A percentile compares a stretch with the other conserved stretches of the same genome.
phyloP scores from a whole-genome alignment of 176 grass and related monocot species.

The Ensete glaucum region DNA sequence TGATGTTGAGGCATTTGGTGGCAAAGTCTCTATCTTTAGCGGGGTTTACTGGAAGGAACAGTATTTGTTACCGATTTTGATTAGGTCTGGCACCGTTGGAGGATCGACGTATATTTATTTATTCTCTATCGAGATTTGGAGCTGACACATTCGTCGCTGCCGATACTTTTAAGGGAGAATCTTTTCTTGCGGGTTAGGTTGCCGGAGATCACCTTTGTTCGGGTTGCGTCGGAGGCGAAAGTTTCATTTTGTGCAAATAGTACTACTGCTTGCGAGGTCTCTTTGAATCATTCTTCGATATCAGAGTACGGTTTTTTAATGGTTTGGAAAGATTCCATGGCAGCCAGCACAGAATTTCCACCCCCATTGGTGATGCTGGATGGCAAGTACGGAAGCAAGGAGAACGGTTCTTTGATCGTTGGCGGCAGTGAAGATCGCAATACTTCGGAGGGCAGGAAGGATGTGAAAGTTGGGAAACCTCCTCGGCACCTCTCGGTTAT shows the following conservation, averaged over 20 bases:
- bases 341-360: neutral
- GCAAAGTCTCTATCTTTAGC: neutral
- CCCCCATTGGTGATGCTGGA: neutral
- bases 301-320: neutral
- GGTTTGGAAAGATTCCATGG: neutral
- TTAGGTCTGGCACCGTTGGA: too few species aligned
- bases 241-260: neutral
- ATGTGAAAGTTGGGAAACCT: constrained; percentile 41
- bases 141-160: neutral
- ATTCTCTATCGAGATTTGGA: neutral
- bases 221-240: neutral
- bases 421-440: constrained; percentile 10
- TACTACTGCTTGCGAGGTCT: neutral
- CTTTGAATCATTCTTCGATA: neutral
- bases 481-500: constrained; percentile 58
- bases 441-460: constrained; percentile 8
- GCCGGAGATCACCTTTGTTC: neutral
- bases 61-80: too few species aligned
- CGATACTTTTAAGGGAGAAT: neutral
- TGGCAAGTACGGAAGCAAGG: neutral
- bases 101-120: neutral
- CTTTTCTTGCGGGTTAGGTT: neutral
- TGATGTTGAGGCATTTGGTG: neutral
- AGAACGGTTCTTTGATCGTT: neutral
- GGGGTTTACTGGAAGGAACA: neutral